Evolutionary conservation across 192 early-diverging fungal genomes (phyloP).

Genomic region (Dispira parvispora): DNA sequence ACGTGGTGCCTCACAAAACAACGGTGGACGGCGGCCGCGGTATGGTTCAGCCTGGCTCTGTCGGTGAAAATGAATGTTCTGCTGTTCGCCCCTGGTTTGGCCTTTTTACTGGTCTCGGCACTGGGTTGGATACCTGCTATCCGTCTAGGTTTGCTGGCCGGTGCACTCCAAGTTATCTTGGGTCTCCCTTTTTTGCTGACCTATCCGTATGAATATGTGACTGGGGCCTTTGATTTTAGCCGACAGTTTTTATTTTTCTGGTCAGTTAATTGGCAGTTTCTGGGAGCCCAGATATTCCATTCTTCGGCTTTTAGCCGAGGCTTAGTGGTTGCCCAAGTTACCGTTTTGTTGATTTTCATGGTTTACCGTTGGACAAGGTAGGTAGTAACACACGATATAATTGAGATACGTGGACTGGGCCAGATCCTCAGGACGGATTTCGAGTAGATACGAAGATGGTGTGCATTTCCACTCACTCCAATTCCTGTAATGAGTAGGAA

Average conservation of each 20-base stretch:
- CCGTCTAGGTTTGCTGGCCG: slow-evolving; percentile 1
- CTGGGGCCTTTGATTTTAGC: slow-evolving; percentile 71
- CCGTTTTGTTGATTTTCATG: slow-evolving; percentile 40
- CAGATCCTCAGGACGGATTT: too few relatives aligned
- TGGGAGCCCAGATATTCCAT: slow-evolving; percentile 50
- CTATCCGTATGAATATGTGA: slow-evolving; percentile 45
- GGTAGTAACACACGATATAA: not conserved
- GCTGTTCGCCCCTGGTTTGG: slow-evolving; percentile 77
- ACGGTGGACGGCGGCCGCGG: slow-evolving; percentile 23
- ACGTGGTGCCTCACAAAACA: slow-evolving; percentile 41
- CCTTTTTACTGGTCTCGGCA: slow-evolving; percentile 26
- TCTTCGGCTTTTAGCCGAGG: slow-evolving; percentile 33
- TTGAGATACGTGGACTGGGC: too few relatives aligned
- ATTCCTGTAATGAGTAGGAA: too few relatives aligned
- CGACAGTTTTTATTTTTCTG: slow-evolving; percentile 78
- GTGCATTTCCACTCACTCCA: too few relatives aligned
- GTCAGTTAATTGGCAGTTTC: slow-evolving; percentile 94
- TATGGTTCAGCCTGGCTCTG: slow-evolving; percentile 43
- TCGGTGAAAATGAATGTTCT: slow-evolving; percentile 94
- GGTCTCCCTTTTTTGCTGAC: slow-evolving; percentile 42
- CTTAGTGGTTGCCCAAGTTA: slow-evolving; percentile 42
- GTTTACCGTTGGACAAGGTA: slow-evolving; percentile 32
- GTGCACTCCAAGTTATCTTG: slow-evolving; percentile 24
- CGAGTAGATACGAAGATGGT: too few relatives aligned
- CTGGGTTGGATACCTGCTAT: slow-evolving; percentile 9